phyloP scores from a whole-genome alignment of 164 flowering plant genomes.

The Macadamia integrifolia region DNA sequence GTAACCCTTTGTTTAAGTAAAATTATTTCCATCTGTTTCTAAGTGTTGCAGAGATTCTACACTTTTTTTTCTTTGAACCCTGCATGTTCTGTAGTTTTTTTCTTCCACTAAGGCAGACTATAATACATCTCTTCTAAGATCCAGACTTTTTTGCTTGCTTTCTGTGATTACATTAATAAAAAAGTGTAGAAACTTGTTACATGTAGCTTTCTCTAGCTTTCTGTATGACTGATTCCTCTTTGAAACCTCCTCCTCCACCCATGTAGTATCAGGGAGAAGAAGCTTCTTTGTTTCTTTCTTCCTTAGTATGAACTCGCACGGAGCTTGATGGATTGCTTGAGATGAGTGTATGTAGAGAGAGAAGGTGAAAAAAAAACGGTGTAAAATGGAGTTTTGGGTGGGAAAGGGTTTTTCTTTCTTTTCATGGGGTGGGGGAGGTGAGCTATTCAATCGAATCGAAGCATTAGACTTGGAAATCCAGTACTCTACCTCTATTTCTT shows the following conservation, averaged over 20 bases:
- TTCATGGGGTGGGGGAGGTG: neutral
- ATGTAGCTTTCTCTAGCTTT: slow-evolving; percentile 19
- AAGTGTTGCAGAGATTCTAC: slow-evolving; percentile 30
- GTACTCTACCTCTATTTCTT: slow-evolving; percentile 20
- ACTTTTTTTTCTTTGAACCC: slow-evolving; percentile 16
- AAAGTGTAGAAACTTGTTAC: slow-evolving; percentile 22
- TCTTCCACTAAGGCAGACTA: slow-evolving; percentile 19
- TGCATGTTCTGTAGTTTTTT: slow-evolving; percentile 19
- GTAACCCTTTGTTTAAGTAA: slow-evolving; percentile 1
- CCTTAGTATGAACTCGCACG: slow-evolving; percentile 28
- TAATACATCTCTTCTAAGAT: slow-evolving; percentile 20
- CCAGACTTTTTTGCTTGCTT: slow-evolving; percentile 12
- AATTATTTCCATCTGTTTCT: slow-evolving; percentile 18
- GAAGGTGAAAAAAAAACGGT: slow-evolving; percentile 7
- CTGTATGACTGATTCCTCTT: slow-evolving; percentile 24
- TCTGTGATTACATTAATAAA: slow-evolving; percentile 11
- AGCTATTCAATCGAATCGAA: slow-evolving; percentile 13
- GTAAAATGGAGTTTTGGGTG: too few relatives aligned
- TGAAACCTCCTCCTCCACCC: slow-evolving; percentile 14
- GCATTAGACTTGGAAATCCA: slow-evolving; percentile 17
- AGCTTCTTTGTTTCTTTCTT: slow-evolving; percentile 10
- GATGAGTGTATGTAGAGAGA: neutral
- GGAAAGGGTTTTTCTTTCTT: too few relatives aligned
- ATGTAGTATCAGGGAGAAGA: slow-evolving; percentile 11
- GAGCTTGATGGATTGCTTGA: slow-evolving; percentile 5